phyloP scores from a whole-genome alignment of 2,329 filamentous ascomycete genomes.

The Fusarium sororula region DNA sequence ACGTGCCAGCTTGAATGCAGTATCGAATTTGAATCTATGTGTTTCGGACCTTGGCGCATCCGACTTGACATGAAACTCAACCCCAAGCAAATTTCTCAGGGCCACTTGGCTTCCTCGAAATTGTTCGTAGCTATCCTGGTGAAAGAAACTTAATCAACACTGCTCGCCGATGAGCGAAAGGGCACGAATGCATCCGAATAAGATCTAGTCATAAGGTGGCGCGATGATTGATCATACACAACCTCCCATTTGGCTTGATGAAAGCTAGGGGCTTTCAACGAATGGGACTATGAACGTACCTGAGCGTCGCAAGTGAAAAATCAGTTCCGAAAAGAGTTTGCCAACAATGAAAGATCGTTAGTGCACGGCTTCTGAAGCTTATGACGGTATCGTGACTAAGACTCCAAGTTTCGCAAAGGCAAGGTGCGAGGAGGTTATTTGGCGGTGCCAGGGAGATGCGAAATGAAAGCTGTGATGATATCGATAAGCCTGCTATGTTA shows the following conservation, averaged over 20 bases:
- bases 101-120: conserved; percentile 13
- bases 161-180: not conserved
- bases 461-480: conserved; percentile 37
- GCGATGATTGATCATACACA: conserved; percentile 18
- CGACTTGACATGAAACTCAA: not conserved
- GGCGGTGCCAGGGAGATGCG: conserved; percentile 11
- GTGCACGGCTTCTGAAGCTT: not conserved
- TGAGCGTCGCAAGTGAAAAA: not conserved
- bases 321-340: not conserved
- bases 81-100: not conserved
- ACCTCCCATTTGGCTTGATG: conserved; percentile 19
- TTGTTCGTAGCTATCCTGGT: conserved; percentile 1
- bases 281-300: conserved; percentile 28
- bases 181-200: conserved; percentile 8
- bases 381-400: not conserved
- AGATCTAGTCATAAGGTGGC: conserved; percentile 16
- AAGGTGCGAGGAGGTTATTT: conserved; percentile 3
- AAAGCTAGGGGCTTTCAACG: conserved; percentile 2
- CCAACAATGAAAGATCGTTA: not conserved
- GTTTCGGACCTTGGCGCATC: not conserved
- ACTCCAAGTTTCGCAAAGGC: not conserved
- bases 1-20: not conserved
- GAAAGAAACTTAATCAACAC: conserved; percentile 24
- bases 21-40: not conserved
- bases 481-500: conserved; percentile 19